Base-by-base conservation (phyloP, 352 stramenopile genomes). In the Pythium myriotylum region DNA sequence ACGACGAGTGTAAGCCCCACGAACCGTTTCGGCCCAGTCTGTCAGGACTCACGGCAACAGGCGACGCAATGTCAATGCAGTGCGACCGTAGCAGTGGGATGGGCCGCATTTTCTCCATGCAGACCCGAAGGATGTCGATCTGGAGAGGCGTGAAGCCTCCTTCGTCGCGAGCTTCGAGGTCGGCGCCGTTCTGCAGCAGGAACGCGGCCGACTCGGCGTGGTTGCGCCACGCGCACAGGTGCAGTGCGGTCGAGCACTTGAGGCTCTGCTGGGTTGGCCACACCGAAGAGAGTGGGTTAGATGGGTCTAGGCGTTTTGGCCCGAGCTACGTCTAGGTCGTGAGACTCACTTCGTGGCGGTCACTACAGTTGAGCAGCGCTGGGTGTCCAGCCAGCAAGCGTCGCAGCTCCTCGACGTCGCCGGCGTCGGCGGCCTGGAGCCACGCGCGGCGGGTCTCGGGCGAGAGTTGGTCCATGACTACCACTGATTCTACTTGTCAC, bases 51-150 rank as follows among this genome's bases (percentile, higher is more conserved):
- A 84, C 76, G 45, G 70, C 73, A 2, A 75, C 62, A 12, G 65
- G 65, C 12, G 69, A 81, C 37, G 56, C 55, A 16, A 81, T 50
- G 48, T 86, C 72, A 41, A 77, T 73, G 58, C 65, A 72, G 16
- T 48, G 67, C 13, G 69, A 71, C 27, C 76, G 69, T 41, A 70
- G 49, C 24, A 86, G 50, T 32, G 70, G 50, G 22, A 68, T 73
- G 12, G 69, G 67, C 7, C 74, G 62, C 74, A 86, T 86, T 35
- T 74, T 75, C 55, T 76, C 62, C 33, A 86, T 62, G 32, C 69
- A 73, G 10, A 79, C 67, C 20, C 74, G 74, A 54, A 80, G 55
- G 13, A 83, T 47, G 16, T 79, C 74, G 52, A 81, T 71, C 54
- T 83, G 67, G 23, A 86, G 69, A 12, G 74, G 64, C 32, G 76